A percentile compares a stretch with the other conserved stretches of the same genome.
These are phyloP conservation scores for Corinectria fuckeliana DNA, from an alignment of 2,329 filamentous ascomycete genomes.

Conservation along the genomic window DNA sequence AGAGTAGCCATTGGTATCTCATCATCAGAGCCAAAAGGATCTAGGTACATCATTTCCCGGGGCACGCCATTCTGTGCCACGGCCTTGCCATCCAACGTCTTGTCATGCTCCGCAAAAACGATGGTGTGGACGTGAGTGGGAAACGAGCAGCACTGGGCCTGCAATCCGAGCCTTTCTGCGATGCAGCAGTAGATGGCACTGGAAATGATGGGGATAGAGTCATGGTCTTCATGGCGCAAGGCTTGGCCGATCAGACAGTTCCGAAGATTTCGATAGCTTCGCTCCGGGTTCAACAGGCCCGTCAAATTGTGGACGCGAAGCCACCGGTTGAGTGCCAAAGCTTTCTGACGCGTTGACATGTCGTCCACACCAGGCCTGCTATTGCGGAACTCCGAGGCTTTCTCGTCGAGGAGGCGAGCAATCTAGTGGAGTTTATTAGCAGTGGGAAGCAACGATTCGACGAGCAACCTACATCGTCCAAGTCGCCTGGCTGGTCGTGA, in stretches of 20 bases:
- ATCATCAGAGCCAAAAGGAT: slow-evolving; percentile 75
- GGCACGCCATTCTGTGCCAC: slow-evolving; percentile 47
- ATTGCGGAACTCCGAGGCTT: slow-evolving; percentile 62
- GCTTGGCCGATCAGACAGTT: slow-evolving; percentile 90
- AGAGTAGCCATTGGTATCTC: slow-evolving; percentile 70
- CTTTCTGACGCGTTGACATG: slow-evolving; percentile 70
- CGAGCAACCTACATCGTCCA: slow-evolving; percentile 66
- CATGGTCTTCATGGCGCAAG: slow-evolving; percentile 73
- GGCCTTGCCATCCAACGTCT: slow-evolving; percentile 63
- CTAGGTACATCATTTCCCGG: slow-evolving; percentile 72
- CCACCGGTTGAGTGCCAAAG: slow-evolving; percentile 72
- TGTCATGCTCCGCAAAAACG: slow-evolving; percentile 66
- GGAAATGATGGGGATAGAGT: slow-evolving; percentile 85
- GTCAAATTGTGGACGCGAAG: slow-evolving; percentile 72
- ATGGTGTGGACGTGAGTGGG: slow-evolving; percentile 87
- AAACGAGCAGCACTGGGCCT: slow-evolving; percentile 80
- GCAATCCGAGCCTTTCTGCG: slow-evolving; percentile 74
- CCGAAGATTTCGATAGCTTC: slow-evolving; percentile 77
- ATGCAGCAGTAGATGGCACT: slow-evolving; percentile 86
- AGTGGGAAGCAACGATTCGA: background rate
- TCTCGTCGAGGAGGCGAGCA: slow-evolving; percentile 66
- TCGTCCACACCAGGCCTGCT: slow-evolving; percentile 60
- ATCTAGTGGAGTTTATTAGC: slow-evolving; percentile 53
- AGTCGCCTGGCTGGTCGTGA: slow-evolving; percentile 73
- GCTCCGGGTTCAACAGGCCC: slow-evolving; percentile 69